Evolutionary conservation across 2,329 filamentous ascomycete species (phyloP).

Genomic region (Fusarium piperis): DNA sequence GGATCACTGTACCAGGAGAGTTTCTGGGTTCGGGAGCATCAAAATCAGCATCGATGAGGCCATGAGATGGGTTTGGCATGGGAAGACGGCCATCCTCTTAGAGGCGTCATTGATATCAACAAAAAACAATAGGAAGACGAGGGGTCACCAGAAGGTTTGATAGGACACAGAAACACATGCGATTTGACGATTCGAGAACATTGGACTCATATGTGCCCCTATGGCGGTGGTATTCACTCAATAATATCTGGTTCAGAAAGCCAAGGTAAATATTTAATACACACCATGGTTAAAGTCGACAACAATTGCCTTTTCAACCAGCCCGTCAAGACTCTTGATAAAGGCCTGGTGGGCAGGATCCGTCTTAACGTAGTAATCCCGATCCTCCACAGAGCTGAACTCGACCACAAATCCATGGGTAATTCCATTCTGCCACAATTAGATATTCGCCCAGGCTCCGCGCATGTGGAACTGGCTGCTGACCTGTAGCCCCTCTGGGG

Average conservation of each 20-base stretch:
- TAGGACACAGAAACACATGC: too few relatives aligned
- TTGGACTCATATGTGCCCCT: too few relatives aligned
- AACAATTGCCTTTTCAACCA: constrained; percentile 64
- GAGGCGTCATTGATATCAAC: too few relatives aligned
- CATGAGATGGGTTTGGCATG: too few relatives aligned
- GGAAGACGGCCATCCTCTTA: too few relatives aligned
- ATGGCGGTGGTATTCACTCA: neutral
- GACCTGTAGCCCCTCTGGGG: constrained; percentile 69
- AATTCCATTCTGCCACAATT: constrained; percentile 61
- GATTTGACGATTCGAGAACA: too few relatives aligned
- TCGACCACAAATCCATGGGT: constrained; percentile 76
- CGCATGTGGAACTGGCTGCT: neutral
- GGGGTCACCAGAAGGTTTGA: too few relatives aligned
- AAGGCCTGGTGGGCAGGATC: constrained; percentile 73
- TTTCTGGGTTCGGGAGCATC: too few relatives aligned
- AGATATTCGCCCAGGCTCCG: neutral
- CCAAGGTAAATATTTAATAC: constrained; percentile 8
- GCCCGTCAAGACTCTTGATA: constrained; percentile 56
- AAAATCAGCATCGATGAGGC: too few relatives aligned
- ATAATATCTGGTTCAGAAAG: neutral
- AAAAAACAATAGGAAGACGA: too few relatives aligned
- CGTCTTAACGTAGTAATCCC: constrained; percentile 72
- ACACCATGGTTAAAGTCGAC: constrained; percentile 67
- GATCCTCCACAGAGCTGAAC: constrained; percentile 70
- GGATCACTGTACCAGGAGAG: too few relatives aligned